phyloP scores from a whole-genome alignment of 2,329 filamentous ascomycete species.

The Stachybotrys echinatus region DNA sequence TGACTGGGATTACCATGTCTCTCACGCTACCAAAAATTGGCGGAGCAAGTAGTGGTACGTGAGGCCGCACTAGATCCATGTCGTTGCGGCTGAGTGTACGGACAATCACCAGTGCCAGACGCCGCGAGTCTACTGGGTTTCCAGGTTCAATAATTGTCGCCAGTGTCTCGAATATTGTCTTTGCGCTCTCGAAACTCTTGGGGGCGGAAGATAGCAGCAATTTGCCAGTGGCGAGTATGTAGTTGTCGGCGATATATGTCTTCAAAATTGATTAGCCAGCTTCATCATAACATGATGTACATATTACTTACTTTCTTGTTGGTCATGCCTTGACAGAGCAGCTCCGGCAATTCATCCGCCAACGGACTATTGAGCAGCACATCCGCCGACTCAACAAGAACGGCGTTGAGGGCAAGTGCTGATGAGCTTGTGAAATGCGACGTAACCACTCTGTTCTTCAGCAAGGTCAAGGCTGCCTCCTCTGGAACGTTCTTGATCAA shows the following conservation, averaged over 20 bases:
- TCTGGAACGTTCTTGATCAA: conserved; percentile 79
- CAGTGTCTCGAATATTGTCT: conserved; percentile 74
- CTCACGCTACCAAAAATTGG: conserved; percentile 86
- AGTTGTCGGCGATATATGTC: conserved; percentile 84
- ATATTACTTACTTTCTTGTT: conserved; percentile 62
- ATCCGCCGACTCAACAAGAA: conserved; percentile 74
- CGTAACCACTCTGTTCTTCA: conserved; percentile 73
- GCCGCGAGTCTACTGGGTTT: conserved; percentile 73
- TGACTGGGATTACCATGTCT: conserved; percentile 89
- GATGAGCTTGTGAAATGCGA: conserved; percentile 72
- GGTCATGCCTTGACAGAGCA: conserved; percentile 74
- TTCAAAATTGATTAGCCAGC: conserved; percentile 24
- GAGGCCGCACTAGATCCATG: conserved; percentile 74
- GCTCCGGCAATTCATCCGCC: conserved; percentile 67
- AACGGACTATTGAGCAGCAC: conserved; percentile 61
- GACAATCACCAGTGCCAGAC: conserved; percentile 79
- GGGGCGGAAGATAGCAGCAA: conserved; percentile 68
- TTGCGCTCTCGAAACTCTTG: conserved; percentile 70
- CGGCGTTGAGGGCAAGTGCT: conserved; percentile 80
- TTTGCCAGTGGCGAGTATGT: conserved; percentile 84
- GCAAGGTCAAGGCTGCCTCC: conserved; percentile 55
- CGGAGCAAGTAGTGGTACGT: conserved; percentile 72
- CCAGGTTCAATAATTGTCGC: conserved; percentile 72
- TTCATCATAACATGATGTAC: background rate
- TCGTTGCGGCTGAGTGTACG: conserved; percentile 78